phyloP scores from a whole-genome alignment of 768 basidiomycete species.

The Mycena kentingensis region DNA sequence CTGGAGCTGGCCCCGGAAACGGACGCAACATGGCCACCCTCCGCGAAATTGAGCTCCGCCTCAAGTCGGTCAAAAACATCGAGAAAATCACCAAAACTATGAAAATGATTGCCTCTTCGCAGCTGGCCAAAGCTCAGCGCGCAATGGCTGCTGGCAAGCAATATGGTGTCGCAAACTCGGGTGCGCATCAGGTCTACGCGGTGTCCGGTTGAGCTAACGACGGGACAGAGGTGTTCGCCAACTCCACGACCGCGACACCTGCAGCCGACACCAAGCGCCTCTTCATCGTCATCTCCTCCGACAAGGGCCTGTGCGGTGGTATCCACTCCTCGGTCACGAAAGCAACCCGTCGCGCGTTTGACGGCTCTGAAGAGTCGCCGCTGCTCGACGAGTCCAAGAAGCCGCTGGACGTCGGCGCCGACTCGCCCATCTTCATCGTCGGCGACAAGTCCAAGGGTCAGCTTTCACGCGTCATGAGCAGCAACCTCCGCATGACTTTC shows the following conservation, averaged over 20 bases:
- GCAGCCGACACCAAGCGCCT: constrained; percentile 67
- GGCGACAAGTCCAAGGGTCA: constrained; percentile 99
- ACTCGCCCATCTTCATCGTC: constrained; percentile 79
- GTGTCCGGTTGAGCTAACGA: too few species aligned
- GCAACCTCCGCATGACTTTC: constrained; percentile 83
- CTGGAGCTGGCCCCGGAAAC: constrained; percentile 23
- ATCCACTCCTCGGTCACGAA: constrained; percentile 98
- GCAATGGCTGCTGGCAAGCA: constrained; percentile 90
- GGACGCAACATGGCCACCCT: constrained; percentile 96
- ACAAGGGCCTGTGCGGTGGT: constrained; percentile 99
- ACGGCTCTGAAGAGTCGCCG: constrained; percentile 51
- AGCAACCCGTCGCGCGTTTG: constrained; percentile 74
- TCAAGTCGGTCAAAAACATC: constrained; percentile 96
- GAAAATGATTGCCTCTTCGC: constrained; percentile 99
- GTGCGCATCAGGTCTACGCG: too few species aligned
- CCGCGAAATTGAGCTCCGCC: constrained; percentile 93
- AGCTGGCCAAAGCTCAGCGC: constrained; percentile 91
- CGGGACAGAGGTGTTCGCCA: constrained; percentile 81
- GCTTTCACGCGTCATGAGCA: constrained; percentile 63
- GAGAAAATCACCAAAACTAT: constrained; percentile 98
- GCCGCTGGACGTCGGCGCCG: constrained; percentile 48
- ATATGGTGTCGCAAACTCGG: constrained; percentile 90
- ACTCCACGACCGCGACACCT: constrained; percentile 68
- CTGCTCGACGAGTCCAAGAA: constrained; percentile 48
- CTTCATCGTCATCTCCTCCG: constrained; percentile 93